Evolutionary conservation across 345 rosid species (phyloP).

Genomic region (Eucalyptus camaldulensis): DNA sequence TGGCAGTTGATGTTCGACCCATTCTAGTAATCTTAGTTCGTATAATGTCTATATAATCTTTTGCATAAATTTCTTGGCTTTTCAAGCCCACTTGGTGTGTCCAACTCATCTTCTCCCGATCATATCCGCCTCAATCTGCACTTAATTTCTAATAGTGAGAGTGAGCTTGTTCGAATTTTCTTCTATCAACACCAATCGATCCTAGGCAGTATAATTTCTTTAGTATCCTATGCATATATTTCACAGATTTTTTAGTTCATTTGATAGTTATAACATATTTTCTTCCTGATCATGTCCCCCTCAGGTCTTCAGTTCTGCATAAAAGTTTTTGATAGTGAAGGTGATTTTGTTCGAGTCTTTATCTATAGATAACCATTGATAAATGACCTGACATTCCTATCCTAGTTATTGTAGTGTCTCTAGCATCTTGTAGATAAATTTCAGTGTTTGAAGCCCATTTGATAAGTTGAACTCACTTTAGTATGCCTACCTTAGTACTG

Average conservation of each 20-base stretch:
- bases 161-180: background rate
- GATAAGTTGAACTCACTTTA: background rate
- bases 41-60: background rate
- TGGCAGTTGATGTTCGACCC: background rate
- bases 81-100: background rate
- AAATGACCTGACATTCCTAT: too few relatives aligned
- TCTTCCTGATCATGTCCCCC: background rate
- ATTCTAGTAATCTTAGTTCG: background rate
- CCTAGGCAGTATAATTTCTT: background rate
- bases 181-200: background rate
- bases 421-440: background rate
- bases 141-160: background rate
- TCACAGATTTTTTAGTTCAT: background rate
- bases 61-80: background rate
- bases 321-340: background rate
- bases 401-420: background rate
- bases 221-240: background rate
- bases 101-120: background rate
- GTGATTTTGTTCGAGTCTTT: background rate
- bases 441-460: background rate
- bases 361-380: background rate
- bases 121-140: background rate
- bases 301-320: background rate
- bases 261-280: background rate
- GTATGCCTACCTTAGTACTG: background rate